These are phyloP conservation scores for Coemansia biformis DNA, from an alignment of 192 early-diverging fungal species.

Conservation along the genomic window DNA sequence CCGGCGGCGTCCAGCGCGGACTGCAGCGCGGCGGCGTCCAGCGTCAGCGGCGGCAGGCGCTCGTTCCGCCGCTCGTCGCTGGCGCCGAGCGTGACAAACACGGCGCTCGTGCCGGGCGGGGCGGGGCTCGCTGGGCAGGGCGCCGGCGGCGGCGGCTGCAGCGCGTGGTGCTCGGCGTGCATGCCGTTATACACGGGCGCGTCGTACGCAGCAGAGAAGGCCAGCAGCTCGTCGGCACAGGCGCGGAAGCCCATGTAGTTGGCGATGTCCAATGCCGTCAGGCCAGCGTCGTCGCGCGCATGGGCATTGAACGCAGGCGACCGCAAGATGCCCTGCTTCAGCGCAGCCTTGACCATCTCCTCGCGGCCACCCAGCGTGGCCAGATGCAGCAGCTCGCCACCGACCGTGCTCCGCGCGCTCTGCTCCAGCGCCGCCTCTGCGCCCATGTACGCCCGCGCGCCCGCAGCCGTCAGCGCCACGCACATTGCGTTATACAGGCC, in stretches of 20 bases:
- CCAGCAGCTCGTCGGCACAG: constrained; percentile 33
- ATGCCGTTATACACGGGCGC: constrained; percentile 9
- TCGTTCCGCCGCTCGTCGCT: constrained; percentile 30
- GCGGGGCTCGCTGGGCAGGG: background rate
- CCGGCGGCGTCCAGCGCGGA: constrained; percentile 28
- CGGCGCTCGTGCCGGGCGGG: constrained; percentile 22
- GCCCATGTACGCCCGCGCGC: constrained; percentile 6
- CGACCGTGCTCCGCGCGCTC: constrained; percentile 13
- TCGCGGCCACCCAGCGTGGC: constrained; percentile 29
- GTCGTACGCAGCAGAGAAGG: constrained; percentile 8
- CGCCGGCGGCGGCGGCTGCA: constrained; percentile 15
- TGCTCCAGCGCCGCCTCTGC: constrained; percentile 21
- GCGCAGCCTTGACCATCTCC: constrained; percentile 18
- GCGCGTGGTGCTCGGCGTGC: constrained; percentile 5
- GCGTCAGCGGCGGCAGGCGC: constrained; percentile 17
- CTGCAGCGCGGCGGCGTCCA: constrained; percentile 27
- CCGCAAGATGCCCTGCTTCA: constrained; percentile 17
- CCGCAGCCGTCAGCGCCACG: constrained; percentile 6
- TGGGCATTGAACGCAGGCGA: constrained; percentile 19
- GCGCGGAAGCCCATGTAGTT: constrained; percentile 46
- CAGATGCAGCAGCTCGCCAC: constrained; percentile 35
- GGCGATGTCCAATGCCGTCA: constrained; percentile 39
- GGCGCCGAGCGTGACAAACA: constrained; percentile 38
- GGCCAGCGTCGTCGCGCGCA: constrained; percentile 15
- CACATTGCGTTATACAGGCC: constrained; percentile 26